Evolutionary conservation across 345 rosid species (phyloP).

Genomic region (Eucalyptus urophylla): DNA sequence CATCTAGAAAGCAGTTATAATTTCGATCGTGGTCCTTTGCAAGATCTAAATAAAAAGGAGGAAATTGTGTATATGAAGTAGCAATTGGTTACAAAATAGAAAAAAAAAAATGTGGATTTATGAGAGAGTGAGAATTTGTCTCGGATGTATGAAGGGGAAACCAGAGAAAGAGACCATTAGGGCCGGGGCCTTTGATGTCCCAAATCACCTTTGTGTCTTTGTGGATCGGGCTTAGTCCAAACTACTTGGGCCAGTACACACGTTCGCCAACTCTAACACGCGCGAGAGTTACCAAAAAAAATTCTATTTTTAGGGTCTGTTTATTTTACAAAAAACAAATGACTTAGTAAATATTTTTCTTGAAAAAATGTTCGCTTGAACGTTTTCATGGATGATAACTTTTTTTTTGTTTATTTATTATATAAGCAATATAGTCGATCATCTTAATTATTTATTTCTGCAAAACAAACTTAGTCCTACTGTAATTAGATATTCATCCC

Average conservation of each 20-base stretch:
- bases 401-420: background rate
- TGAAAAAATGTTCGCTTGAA: background rate
- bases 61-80: background rate
- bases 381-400: background rate
- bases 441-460: too few relatives aligned
- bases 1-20: background rate
- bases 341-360: too few relatives aligned
- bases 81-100: background rate
- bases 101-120: background rate
- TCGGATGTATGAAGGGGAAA: background rate
- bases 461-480: too few relatives aligned
- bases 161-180: background rate
- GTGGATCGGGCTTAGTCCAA: background rate
- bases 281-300: too few relatives aligned
- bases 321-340: too few relatives aligned
- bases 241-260: background rate
- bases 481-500: too few relatives aligned
- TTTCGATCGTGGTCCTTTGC: background rate
- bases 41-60: background rate
- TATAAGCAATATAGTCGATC: too few relatives aligned
- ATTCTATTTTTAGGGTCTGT: too few relatives aligned
- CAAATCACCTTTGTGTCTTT: too few relatives aligned
- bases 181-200: background rate
- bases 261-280: background rate
- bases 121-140: background rate